Conservation (phyloP, 441 rosid genomes). For the Gossypium schwendimanii region DNA sequence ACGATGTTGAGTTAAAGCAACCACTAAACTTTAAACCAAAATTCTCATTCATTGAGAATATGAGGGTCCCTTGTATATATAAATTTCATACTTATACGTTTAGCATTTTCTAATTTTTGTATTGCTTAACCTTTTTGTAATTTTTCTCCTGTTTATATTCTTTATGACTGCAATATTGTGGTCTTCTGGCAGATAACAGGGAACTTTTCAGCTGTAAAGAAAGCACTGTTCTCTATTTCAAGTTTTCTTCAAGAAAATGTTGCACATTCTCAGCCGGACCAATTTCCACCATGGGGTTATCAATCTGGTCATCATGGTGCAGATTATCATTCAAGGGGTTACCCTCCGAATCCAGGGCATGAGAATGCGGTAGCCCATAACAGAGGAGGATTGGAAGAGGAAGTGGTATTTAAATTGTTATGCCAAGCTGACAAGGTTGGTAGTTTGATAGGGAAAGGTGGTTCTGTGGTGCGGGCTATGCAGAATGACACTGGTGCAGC, state of each 20-base stretch:
- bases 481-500: slow-evolving; percentile 55
- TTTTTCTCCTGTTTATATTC: neutral
- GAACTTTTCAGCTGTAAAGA: slow-evolving; percentile 39
- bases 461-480: slow-evolving; percentile 43
- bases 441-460: slow-evolving; percentile 64
- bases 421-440: slow-evolving; percentile 67
- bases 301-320: slow-evolving; percentile 30
- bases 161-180: neutral
- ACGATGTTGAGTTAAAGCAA: neutral
- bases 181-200: slow-evolving; percentile 37
- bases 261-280: slow-evolving; percentile 29
- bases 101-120: neutral
- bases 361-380: slow-evolving; percentile 38
- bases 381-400: slow-evolving; percentile 48
- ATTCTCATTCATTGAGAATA: neutral
- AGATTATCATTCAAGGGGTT: slow-evolving; percentile 41
- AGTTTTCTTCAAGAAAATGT: slow-evolving; percentile 37
- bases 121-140: neutral
- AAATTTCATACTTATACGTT: neutral
- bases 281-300: slow-evolving; percentile 38
- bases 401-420: slow-evolving; percentile 40
- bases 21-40: neutral
- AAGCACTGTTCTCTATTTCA: slow-evolving; percentile 39
- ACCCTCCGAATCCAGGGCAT: slow-evolving; percentile 41
- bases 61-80: neutral